Evolutionary conservation across 352 stramenopile species (phyloP).

Genomic region (Globisporangium cederbergense): DNA sequence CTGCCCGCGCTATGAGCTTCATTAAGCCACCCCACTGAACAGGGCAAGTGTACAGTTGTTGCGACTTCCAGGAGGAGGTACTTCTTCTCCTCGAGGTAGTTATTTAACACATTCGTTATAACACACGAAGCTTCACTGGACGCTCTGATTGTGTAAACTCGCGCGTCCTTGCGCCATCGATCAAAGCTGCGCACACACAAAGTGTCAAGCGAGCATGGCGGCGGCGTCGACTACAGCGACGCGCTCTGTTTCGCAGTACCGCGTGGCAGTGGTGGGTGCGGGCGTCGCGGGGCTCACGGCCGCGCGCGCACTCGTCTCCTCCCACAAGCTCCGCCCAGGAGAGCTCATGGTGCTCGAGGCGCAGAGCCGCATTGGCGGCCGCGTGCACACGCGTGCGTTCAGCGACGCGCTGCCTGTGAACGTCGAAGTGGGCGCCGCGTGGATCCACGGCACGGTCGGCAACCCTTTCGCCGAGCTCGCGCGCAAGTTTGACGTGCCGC

Average conservation of each 20-base stretch:
- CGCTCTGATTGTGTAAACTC: too few species aligned
- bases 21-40: too few species aligned
- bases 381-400: conserved; percentile 47
- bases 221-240: too few species aligned
- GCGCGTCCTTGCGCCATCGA: too few species aligned
- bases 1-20: too few species aligned
- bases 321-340: conserved; percentile 24
- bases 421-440: conserved; percentile 54
- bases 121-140: too few species aligned
- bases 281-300: conserved; percentile 46
- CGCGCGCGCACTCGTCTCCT: conserved; percentile 35
- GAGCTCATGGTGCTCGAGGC: conserved; percentile 53
- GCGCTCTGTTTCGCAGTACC: conserved; percentile 4
- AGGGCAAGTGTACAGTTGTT: too few species aligned
- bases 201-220: too few species aligned
- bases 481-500: conserved; percentile 31
- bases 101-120: too few species aligned
- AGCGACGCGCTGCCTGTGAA: conserved; percentile 36
- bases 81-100: too few species aligned
- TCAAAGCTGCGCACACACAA: too few species aligned
- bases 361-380: conserved; percentile 41
- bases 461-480: conserved; percentile 46
- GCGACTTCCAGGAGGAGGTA: too few species aligned
- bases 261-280: conserved; percentile 44
- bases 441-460: conserved; percentile 49